Evolutionary conservation across 73 alveolate species (phyloP), one percentile per base, ranked within the genome.

Genomic region (Paramecium octaurelia): DNA sequence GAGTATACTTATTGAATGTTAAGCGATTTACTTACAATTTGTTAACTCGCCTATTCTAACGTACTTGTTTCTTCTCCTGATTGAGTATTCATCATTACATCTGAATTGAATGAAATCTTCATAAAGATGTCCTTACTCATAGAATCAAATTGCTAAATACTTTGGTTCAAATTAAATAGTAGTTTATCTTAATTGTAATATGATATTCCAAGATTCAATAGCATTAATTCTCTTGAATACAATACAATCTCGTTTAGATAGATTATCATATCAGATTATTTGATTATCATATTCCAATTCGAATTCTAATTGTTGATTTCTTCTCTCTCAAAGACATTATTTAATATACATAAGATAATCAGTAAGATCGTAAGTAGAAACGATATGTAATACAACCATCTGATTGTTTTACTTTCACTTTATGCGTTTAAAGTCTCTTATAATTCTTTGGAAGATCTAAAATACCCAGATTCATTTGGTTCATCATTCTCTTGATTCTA

Each of bases 381-480:
- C 2, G 94, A 89, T 27, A 40, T 59, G 35, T 89, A 89, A 58
- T 89, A 46, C 5, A 89, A 70, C 43, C 83, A 89, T 21, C 71
- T 83, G 29, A 89, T 68, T 29, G 94, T 60, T 24, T 35, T 64
- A 21, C 88, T 58, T 29, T 89, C 94, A 10, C 88, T 58, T 34
- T 89, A 70, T 20, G 71, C 54, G 27, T 89, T 83, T 24, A 89
- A 43, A 38, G 86, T 83, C 23, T 89, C 94, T 70, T 89, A 50
- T 40, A 89, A 44, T 71, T 89, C 94, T 71, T 89, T 89, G 0
- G 92, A 50, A 7, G 94, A 89, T 70, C 75, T 89, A 70, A 89
- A 71, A 64, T 60, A 77, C 7, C 94, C 92, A 7, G 75, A 59
- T 11, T 73, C 94, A n/a, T 64, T 88, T 16, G 46, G 50, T 48